Percentiles rank a stretch among this genome's conserved stretches.
These are phyloP conservation scores for Cavenderia fasciculata DNA, from an alignment of 78 protist genomes.

Conservation along the genomic window DNA sequence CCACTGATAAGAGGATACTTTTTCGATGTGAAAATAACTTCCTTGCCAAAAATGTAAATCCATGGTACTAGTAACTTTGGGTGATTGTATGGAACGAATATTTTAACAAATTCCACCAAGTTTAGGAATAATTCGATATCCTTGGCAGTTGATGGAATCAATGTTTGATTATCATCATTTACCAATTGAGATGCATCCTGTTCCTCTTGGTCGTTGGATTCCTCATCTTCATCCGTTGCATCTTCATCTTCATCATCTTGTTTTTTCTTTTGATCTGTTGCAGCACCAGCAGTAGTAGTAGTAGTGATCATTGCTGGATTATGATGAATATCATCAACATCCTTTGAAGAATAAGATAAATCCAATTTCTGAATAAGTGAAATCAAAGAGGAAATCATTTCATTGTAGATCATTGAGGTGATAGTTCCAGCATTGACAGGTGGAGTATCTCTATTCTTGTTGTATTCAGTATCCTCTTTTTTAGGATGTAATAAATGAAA, in stretches of 20 bases:
- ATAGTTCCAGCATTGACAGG: neutral
- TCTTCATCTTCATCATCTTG: neutral
- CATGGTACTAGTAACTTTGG: slow-evolving; percentile 46
- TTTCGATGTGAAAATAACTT: slow-evolving; percentile 44
- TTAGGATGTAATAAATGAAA: slow-evolving; percentile 33
- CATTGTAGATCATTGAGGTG: slow-evolving; percentile 26
- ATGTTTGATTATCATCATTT: neutral
- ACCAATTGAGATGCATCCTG: neutral
- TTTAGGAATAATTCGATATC: slow-evolving; percentile 78
- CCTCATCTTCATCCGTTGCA: slow-evolving; percentile 15
- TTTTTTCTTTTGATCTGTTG: neutral
- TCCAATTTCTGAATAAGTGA: slow-evolving; percentile 37
- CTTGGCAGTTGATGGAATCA: slow-evolving; percentile 38
- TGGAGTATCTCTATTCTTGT: neutral
- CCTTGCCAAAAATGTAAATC: slow-evolving; percentile 79
- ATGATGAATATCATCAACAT: neutral
- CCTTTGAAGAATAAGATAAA: slow-evolving; percentile 40
- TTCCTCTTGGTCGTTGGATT: slow-evolving; percentile 12
- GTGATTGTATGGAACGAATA: slow-evolving; percentile 29
- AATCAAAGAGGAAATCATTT: slow-evolving; percentile 38
- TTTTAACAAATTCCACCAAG: slow-evolving; percentile 72
- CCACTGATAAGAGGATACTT: slow-evolving; percentile 79
- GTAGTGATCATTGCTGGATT: neutral
- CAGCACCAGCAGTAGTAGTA: too few relatives aligned
- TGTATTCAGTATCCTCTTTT: neutral